phyloP scores from a whole-genome alignment of 805 yeast species.

The Yamadazyma nakazawae region DNA sequence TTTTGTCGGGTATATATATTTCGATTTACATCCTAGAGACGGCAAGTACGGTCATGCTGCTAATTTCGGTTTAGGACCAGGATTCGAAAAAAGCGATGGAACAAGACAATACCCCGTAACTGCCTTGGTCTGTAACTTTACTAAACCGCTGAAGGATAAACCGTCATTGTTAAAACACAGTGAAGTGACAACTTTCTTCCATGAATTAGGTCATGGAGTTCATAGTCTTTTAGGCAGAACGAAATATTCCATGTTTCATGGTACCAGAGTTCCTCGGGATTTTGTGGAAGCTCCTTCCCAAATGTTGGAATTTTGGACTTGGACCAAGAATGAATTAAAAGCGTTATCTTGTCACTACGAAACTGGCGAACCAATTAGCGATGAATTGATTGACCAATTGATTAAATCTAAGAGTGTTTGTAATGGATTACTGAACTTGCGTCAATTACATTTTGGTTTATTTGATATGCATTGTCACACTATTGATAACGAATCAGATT shows the following conservation, averaged over 20 bases:
- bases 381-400: constrained; percentile 54
- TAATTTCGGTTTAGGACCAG: constrained; percentile 64
- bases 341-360: constrained; percentile 64
- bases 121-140: constrained; percentile 80
- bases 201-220: constrained; percentile 87
- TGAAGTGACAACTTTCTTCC: constrained; percentile 83
- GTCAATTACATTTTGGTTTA: constrained; percentile 76
- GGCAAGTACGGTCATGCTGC: constrained; percentile 92
- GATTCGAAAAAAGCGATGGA: constrained; percentile 49
- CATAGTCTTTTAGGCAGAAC: constrained; percentile 73
- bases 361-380: constrained; percentile 55
- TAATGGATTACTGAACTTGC: constrained; percentile 65
- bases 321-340: constrained; percentile 63
- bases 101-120: constrained; percentile 63
- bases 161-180: constrained; percentile 74
- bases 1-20: constrained; percentile 75
- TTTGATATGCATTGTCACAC: constrained; percentile 75
- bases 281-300: constrained; percentile 92
- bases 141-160: constrained; percentile 64
- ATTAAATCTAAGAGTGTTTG: constrained; percentile 69
- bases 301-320: constrained; percentile 84
- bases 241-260: constrained; percentile 64
- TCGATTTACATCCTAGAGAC: constrained; percentile 81
- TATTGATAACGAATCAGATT: constrained; percentile 30
- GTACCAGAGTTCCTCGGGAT: constrained; percentile 77